These are phyloP conservation scores for Gossypium australe DNA, from an alignment of 345 rosid species.

Conservation along the genomic window DNA sequence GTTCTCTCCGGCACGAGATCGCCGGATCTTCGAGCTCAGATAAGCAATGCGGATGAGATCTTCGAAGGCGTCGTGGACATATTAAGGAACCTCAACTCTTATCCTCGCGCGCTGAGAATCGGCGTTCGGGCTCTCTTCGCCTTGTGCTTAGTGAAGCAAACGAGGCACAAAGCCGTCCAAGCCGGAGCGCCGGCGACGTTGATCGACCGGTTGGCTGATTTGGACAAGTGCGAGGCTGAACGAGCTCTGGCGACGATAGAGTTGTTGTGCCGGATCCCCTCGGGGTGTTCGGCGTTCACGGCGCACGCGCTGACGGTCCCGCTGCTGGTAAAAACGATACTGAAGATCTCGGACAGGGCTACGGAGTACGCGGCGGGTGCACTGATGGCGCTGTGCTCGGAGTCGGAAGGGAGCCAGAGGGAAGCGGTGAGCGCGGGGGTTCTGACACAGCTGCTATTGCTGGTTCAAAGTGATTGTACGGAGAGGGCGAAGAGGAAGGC, in stretches of 20 bases:
- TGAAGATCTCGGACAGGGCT: slow-evolving; percentile 80
- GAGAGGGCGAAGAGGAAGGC: slow-evolving; percentile 96
- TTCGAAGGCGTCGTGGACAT: slow-evolving; percentile 78
- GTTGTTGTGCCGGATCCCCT: slow-evolving; percentile 71
- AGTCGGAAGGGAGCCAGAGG: slow-evolving; percentile 54
- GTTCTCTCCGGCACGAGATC: slow-evolving; percentile 65
- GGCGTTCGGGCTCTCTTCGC: slow-evolving; percentile 80
- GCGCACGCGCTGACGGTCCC: slow-evolving; percentile 77
- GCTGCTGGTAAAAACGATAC: slow-evolving; percentile 59
- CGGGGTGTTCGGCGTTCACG: slow-evolving; percentile 60
- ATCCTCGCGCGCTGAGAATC: slow-evolving; percentile 63
- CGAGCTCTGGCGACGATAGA: slow-evolving; percentile 81
- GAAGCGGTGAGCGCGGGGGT: slow-evolving; percentile 90
- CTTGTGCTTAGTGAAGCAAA: slow-evolving; percentile 73
- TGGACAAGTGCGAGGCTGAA: slow-evolving; percentile 83
- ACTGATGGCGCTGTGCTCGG: slow-evolving; percentile 62
- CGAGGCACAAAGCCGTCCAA: slow-evolving; percentile 66
- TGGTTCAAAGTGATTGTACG: slow-evolving; percentile 96
- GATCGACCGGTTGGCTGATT: slow-evolving; percentile 64
- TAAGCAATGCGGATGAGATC: slow-evolving; percentile 47
- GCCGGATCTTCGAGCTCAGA: slow-evolving; percentile 50
- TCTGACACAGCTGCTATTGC: slow-evolving; percentile 69
- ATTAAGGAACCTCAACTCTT: slow-evolving; percentile 39
- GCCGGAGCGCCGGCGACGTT: slow-evolving; percentile 70
- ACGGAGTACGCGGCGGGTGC: slow-evolving; percentile 98